Conservation (phyloP, 2,329 filamentous ascomycete species). For the Colletotrichum destructivum region DNA sequence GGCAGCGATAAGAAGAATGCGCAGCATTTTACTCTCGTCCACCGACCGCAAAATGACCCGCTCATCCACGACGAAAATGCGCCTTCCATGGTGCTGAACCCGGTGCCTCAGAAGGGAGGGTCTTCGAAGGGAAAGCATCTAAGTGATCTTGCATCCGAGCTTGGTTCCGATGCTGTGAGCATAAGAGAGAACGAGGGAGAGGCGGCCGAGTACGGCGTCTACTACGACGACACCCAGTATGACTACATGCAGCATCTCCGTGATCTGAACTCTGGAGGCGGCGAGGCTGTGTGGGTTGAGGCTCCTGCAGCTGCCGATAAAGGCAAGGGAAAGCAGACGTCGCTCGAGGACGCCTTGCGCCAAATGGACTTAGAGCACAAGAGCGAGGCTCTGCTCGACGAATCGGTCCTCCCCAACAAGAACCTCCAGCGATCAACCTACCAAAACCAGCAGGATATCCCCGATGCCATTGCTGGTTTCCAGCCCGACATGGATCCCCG, state of each 20-base stretch:
- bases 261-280: conserved; percentile 82
- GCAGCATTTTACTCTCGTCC: conserved; percentile 93
- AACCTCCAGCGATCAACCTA: conserved; percentile 85
- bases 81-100: conserved; percentile 92
- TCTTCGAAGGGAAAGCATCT: conserved; percentile 74
- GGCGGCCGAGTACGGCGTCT: conserved; percentile 93
- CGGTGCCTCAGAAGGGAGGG: conserved; percentile 60
- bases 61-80: conserved; percentile 93
- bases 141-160: conserved; percentile 81
- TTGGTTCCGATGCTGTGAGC: conserved; percentile 75
- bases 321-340: conserved; percentile 81
- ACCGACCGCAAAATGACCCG: conserved; percentile 97
- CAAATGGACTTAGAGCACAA: conserved; percentile 71
- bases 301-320: conserved; percentile 63
- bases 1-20: conserved; percentile 88
- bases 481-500: conserved; percentile 98
- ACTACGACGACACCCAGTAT: conserved; percentile 94
- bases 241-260: conserved; percentile 99
- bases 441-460: conserved; percentile 92
- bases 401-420: conserved; percentile 84
- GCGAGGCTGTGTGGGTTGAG: conserved; percentile 88
- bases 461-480: conserved; percentile 92
- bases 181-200: conserved; percentile 95
- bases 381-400: conserved; percentile 75
- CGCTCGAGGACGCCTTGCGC: conserved; percentile 85